These are phyloP conservation scores for Penicillium arizonense DNA, from an alignment of 495 filamentous ascomycete species.

Conservation along the genomic window DNA sequence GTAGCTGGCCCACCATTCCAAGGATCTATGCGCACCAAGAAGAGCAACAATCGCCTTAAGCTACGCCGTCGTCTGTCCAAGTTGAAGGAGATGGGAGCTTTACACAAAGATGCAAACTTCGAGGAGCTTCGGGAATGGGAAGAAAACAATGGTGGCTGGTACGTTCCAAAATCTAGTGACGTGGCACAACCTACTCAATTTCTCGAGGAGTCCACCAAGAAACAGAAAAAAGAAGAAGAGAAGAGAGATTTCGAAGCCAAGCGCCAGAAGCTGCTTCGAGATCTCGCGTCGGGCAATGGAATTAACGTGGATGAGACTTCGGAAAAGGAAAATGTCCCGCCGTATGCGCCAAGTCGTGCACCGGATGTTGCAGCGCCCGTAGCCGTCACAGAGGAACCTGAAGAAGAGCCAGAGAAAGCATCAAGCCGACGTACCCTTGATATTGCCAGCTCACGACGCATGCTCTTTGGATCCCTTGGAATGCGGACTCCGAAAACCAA, in stretches of 20 bases:
- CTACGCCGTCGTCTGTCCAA: constrained; percentile 44
- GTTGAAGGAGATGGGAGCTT: constrained; percentile 48
- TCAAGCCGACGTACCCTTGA: constrained; percentile 53
- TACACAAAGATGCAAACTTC: constrained; percentile 48
- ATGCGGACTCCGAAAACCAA: constrained; percentile 64
- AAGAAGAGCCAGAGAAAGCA: constrained; percentile 9
- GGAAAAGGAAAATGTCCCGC: constrained; percentile 36
- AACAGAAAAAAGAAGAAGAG: constrained; percentile 18
- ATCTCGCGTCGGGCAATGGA: constrained; percentile 48
- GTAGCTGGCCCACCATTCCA: constrained; percentile 31
- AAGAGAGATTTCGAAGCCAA: constrained; percentile 47
- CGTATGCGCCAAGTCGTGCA: constrained; percentile 1
- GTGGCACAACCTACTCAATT: constrained; percentile 1
- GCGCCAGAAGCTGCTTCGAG: constrained; percentile 49
- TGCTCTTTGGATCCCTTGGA: constrained; percentile 74
- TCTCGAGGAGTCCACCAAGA: constrained; percentile 7
- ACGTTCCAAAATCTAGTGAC: constrained; percentile 6
- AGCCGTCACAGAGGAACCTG: constrained; percentile 1
- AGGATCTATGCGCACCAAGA: constrained; percentile 50
- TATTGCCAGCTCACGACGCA: constrained; percentile 59
- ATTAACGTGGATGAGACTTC: constrained; percentile 41
- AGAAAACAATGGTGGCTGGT: constrained; percentile 26
- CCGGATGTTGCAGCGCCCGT: constrained; percentile 2
- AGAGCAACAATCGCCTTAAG: constrained; percentile 54
- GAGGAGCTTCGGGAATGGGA: constrained; percentile 43